phyloP scores from a whole-genome alignment of 2,329 filamentous ascomycete genomes.

The Epichloe uncinata region DNA sequence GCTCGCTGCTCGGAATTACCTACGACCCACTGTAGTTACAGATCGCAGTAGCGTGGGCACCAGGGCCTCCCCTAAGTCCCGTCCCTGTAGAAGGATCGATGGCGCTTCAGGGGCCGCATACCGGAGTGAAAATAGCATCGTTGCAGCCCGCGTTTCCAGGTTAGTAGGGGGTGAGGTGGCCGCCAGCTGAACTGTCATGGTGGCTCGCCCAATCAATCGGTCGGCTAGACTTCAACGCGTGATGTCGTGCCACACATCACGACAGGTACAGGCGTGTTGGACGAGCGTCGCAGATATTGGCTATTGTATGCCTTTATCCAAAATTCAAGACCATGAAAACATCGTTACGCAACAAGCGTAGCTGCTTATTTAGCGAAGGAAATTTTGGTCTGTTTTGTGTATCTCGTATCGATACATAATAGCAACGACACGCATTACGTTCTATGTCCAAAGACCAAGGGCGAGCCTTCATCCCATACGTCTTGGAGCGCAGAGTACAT shows the following conservation, averaged over 20 bases:
- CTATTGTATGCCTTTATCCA: neutral
- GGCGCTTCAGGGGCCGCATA: too few species aligned
- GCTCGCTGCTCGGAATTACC: too few species aligned
- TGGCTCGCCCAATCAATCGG: neutral
- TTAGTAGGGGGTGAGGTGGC: too few species aligned
- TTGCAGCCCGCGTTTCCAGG: too few species aligned
- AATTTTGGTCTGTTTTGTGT: neutral
- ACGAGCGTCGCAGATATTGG: neutral
- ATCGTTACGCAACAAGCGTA: too few species aligned
- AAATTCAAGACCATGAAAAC: neutral
- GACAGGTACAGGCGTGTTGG: neutral
- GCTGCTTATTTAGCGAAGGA: neutral
- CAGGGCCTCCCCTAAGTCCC: too few species aligned
- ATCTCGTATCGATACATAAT: neutral
- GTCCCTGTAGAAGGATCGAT: too few species aligned
- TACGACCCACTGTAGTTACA: too few species aligned
- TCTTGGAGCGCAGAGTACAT: neutral
- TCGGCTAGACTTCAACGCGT: neutral
- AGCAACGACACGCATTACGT: neutral
- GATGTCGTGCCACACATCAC: neutral
- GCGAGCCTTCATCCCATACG: too few species aligned
- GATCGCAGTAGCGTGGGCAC: too few species aligned
- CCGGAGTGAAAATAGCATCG: too few species aligned
- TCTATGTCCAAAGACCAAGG: too few species aligned
- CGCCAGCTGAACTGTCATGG: neutral